Conservation (phyloP, 345 rosid species). For the Gossypium turneri region DNA sequence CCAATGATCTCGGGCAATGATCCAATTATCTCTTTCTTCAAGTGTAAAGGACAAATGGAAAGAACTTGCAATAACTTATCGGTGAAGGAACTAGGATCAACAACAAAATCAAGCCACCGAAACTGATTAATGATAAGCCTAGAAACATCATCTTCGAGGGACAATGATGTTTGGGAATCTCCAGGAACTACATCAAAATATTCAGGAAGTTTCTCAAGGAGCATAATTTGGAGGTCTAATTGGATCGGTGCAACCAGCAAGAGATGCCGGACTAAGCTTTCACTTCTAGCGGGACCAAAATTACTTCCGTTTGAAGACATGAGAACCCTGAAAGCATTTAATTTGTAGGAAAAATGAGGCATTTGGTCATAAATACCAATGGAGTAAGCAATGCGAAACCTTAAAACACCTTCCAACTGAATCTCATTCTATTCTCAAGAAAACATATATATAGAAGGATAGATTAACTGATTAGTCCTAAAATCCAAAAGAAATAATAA, state of each 20-base stretch:
- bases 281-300: slow-evolving; percentile 27
- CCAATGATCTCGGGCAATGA: slow-evolving; percentile 56
- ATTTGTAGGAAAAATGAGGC: background rate
- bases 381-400: background rate
- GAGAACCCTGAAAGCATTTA: slow-evolving; percentile 40
- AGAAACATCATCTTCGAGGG: slow-evolving; percentile 61
- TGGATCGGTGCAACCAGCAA: slow-evolving; percentile 66
- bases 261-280: slow-evolving; percentile 56
- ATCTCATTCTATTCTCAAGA: background rate
- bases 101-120: slow-evolving; percentile 76
- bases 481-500: too few relatives aligned
- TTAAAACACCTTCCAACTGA: background rate
- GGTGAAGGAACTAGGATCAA: slow-evolving; percentile 44
- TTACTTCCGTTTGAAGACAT: slow-evolving; percentile 33
- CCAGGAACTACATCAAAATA: slow-evolving; percentile 40
- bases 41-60: slow-evolving; percentile 54
- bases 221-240: slow-evolving; percentile 51
- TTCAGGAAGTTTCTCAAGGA: slow-evolving; percentile 81
- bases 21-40: slow-evolving; percentile 79
- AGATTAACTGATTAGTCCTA: background rate
- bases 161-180: slow-evolving; percentile 23
- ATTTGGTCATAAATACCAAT: background rate
- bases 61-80: slow-evolving; percentile 69
- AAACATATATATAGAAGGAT: background rate
- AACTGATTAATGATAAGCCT: slow-evolving; percentile 67